Conservation (phyloP, 495 filamentous ascomycete species). For the Umbilicaria muhlenbergii region DNA sequence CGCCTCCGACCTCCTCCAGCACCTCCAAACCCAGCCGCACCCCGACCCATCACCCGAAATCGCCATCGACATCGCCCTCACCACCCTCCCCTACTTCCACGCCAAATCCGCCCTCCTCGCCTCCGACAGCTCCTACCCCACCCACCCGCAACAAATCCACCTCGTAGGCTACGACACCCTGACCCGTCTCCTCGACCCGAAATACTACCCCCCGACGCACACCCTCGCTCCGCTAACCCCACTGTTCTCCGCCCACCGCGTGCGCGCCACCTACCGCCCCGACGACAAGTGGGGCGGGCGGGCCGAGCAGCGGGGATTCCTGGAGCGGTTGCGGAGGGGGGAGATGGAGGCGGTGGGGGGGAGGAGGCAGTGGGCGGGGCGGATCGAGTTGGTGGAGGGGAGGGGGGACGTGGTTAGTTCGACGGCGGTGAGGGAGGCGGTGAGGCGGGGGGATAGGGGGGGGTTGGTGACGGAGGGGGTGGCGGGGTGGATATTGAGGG, state of each 20-base stretch:
- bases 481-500: constrained; percentile 34
- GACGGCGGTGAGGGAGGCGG: constrained; percentile 59
- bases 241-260: constrained; percentile 52
- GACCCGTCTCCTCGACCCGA: constrained; percentile 63
- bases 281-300: constrained; percentile 47
- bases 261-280: constrained; percentile 59
- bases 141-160: constrained; percentile 46
- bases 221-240: constrained; percentile 40
- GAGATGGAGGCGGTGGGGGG: constrained; percentile 40
- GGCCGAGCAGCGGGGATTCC: constrained; percentile 42
- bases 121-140: constrained; percentile 22
- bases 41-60: background rate
- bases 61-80: constrained; percentile 56
- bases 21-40: constrained; percentile 11
- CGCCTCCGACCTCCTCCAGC: constrained; percentile 41
- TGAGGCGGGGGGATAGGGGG: constrained; percentile 31
- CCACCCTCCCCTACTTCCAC: constrained; percentile 67
- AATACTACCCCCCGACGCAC: constrained; percentile 58
- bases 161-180: constrained; percentile 81
- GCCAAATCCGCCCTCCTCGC: constrained; percentile 30
- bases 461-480: constrained; percentile 50
- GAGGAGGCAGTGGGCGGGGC: constrained; percentile 47
- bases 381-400: constrained; percentile 55
- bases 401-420: constrained; percentile 52
- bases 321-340: constrained; percentile 35